A percentile compares a stretch with the other conserved stretches of the same genome.
phyloP scores from a whole-genome alignment of 306 rosid species.

The Betula pendula region DNA sequence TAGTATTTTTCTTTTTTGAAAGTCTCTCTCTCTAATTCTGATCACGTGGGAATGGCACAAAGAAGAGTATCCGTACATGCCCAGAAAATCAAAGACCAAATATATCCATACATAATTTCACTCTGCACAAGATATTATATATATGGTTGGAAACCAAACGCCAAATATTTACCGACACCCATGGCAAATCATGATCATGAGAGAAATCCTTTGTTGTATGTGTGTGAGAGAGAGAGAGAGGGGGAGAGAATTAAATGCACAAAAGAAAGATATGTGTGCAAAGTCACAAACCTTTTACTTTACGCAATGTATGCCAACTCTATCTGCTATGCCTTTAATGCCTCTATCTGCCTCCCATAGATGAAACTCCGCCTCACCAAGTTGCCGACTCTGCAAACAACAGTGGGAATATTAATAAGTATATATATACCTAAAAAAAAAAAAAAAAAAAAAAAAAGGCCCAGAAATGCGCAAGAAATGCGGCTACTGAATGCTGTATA shows the following conservation, averaged over 20 bases:
- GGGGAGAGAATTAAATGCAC: neutral
- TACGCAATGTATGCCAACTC: conserved; percentile 28
- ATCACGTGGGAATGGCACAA: no score
- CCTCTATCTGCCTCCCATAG: neutral
- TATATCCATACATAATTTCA: no score
- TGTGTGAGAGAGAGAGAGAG: neutral
- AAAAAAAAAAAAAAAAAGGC: no score
- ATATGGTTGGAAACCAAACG: neutral
- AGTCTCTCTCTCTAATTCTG: no score
- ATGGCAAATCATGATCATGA: conserved; percentile 33
- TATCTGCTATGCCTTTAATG: conserved; percentile 29
- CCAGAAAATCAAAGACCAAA: no score
- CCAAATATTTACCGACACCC: neutral
- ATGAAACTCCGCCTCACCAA: conserved; percentile 6
- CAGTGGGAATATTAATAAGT: conserved; percentile 2
- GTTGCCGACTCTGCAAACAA: conserved; percentile 17
- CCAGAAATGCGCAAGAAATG: neutral
- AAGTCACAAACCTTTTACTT: conserved; percentile 35
- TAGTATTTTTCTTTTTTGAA: no score
- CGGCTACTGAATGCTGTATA: conserved; percentile 12
- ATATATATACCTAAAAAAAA: no score
- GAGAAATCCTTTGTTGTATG: neutral
- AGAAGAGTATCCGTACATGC: no score
- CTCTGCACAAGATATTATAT: no score
- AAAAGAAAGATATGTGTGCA: neutral